Percentiles rank a stretch among this genome's conserved stretches.
Conservation (phyloP, 768 basidiomycete genomes). For the Kwoniella dendrophila region DNA sequence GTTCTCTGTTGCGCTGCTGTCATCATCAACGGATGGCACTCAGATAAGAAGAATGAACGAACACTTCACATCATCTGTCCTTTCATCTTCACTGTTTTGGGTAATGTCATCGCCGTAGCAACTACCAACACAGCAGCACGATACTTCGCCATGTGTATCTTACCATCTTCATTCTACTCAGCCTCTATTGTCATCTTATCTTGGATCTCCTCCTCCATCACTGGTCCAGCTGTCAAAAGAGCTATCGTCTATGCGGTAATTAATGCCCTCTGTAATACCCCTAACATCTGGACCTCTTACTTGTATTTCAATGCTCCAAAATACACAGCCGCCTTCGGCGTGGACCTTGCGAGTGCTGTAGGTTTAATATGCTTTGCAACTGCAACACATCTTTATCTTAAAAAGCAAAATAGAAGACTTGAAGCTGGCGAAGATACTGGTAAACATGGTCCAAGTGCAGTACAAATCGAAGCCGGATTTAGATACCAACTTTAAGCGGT, state of each 20-base stretch:
- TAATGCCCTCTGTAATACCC: slow-evolving; percentile 47
- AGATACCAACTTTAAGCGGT: slow-evolving; percentile 46
- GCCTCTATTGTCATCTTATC: slow-evolving; percentile 49
- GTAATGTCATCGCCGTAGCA: slow-evolving; percentile 49
- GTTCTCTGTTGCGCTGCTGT: slow-evolving; percentile 47
- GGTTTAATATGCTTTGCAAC: slow-evolving; percentile 38
- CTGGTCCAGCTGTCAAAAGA: slow-evolving; percentile 50
- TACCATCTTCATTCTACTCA: slow-evolving; percentile 50
- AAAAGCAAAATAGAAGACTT: slow-evolving; percentile 44
- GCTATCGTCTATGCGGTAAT: slow-evolving; percentile 49
- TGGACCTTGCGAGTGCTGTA: slow-evolving; percentile 50
- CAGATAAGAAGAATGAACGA: slow-evolving; percentile 46
- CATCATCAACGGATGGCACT: slow-evolving; percentile 47
- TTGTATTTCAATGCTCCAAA: slow-evolving; percentile 50
- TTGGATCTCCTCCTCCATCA: slow-evolving; percentile 48
- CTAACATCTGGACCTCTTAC: slow-evolving; percentile 54
- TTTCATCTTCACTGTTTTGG: slow-evolving; percentile 43
- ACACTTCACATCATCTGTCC: slow-evolving; percentile 40
- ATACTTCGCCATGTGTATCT: slow-evolving; percentile 52
- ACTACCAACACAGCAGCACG: slow-evolving; percentile 46
- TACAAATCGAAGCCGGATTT: slow-evolving; percentile 49
- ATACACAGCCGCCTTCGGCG: slow-evolving; percentile 50
- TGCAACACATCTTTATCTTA: slow-evolving; percentile 45
- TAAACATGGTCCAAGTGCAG: slow-evolving; percentile 38
- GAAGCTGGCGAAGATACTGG: slow-evolving; percentile 46